Evolutionary conservation across 2,329 filamentous ascomycete species (phyloP).

Genomic region (Apiospora marii): DNA sequence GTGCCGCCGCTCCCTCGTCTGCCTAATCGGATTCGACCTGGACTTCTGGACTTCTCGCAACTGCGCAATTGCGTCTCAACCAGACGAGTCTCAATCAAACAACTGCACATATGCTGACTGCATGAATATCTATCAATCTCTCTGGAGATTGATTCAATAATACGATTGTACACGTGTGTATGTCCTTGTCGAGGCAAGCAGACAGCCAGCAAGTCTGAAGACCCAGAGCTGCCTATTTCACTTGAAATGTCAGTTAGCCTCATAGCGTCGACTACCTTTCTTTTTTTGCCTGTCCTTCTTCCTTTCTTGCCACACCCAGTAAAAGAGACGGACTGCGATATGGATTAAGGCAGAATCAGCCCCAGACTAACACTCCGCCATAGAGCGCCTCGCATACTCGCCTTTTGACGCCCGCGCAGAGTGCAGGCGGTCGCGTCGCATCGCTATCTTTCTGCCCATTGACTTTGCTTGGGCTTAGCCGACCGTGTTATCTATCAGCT

Average conservation of each 20-base stretch:
- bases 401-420: neutral
- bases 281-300: neutral
- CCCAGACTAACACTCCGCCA: neutral
- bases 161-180: neutral
- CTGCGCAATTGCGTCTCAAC: slow-evolving; percentile 11
- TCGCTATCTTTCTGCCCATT: neutral
- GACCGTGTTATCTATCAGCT: neutral
- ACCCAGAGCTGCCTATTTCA: neutral
- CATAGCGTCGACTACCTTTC: neutral
- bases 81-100: slow-evolving; percentile 1
- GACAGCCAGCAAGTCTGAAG: slow-evolving; percentile 9
- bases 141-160: neutral
- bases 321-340: neutral
- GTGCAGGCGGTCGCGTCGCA: slow-evolving; percentile 7
- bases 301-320: neutral
- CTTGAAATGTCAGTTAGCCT: slow-evolving; percentile 15
- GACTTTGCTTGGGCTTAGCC: neutral
- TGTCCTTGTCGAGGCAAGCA: slow-evolving; percentile 4
- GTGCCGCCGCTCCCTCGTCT: slow-evolving; percentile 6
- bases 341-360: slow-evolving; percentile 6
- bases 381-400: neutral
- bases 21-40: slow-evolving; percentile 19
- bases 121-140: neutral
- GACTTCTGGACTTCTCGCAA: slow-evolving; percentile 7
- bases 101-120: slow-evolving; percentile 20